phyloP scores from a whole-genome alignment of 768 basidiomycete species.

The Psilocybe cyanescens region DNA sequence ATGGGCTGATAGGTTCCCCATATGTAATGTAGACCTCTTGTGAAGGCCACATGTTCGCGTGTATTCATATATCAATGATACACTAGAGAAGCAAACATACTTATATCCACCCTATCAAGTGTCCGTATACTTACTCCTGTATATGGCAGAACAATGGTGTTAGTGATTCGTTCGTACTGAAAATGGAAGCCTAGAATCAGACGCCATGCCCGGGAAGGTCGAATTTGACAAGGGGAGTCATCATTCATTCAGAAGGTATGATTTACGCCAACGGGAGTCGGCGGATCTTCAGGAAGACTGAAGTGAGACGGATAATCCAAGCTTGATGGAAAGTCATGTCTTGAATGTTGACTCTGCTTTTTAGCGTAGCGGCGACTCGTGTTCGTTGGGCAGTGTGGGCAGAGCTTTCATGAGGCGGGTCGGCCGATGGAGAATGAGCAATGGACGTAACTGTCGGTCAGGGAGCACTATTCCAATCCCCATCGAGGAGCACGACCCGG shows the following conservation, averaged over 20 bases:
- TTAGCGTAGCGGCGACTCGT: constrained; percentile 9
- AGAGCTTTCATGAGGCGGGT: background rate
- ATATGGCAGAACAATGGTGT: background rate
- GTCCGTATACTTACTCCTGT: background rate
- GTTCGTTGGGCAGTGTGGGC: background rate
- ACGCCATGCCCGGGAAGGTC: background rate
- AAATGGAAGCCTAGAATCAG: background rate
- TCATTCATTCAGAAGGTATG: background rate
- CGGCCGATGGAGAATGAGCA: constrained; percentile 19
- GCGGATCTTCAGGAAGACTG: background rate
- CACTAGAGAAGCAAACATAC: background rate
- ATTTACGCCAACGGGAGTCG: background rate
- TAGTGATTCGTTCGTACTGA: background rate
- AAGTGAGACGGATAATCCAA: background rate
- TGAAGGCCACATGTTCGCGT: constrained; percentile 18
- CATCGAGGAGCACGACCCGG: constrained; percentile 15
- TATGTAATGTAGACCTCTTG: constrained; percentile 16
- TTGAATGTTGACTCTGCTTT: background rate
- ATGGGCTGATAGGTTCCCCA: constrained; percentile 14
- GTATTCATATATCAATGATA: constrained; percentile 6
- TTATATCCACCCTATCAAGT: constrained; percentile 6
- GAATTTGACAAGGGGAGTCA: background rate
- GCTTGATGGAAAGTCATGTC: background rate
- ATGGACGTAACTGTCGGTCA: constrained; percentile 19
- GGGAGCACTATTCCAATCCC: constrained; percentile 16